phyloP scores from a whole-genome alignment of 768 basidiomycete genomes.

The Leccinum pellstonianum region DNA sequence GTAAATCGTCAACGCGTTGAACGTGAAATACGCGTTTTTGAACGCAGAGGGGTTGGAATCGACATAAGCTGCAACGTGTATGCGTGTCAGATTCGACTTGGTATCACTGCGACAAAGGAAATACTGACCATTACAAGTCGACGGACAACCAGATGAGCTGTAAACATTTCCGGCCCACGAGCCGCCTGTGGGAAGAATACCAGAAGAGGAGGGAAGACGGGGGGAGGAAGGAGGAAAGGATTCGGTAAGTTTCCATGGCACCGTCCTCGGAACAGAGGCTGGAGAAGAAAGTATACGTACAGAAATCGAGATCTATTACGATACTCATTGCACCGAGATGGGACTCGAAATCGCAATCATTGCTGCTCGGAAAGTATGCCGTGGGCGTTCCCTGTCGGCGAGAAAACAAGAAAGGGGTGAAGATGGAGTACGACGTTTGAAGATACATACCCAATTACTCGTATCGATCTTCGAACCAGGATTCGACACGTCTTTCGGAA shows the following conservation, averaged over 20 bases:
- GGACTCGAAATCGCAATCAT: constrained; percentile 52
- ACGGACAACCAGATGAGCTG: constrained; percentile 24
- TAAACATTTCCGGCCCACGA: constrained; percentile 32
- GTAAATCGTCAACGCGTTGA: constrained; percentile 39
- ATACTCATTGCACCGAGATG: constrained; percentile 60
- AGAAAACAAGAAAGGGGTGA: background rate
- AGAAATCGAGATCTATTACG: constrained; percentile 51
- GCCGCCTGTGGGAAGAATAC: constrained; percentile 18
- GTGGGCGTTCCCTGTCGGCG: constrained; percentile 50
- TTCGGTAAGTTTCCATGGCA: background rate
- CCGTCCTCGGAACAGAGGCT: background rate
- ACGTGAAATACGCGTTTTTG: constrained; percentile 40
- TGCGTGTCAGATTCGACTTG: constrained; percentile 13
- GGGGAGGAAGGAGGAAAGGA: background rate
- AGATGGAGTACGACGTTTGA: background rate
- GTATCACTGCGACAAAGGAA: background rate
- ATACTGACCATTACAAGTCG: constrained; percentile 28
- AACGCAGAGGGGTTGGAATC: constrained; percentile 40
- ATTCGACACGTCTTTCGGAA: constrained; percentile 35
- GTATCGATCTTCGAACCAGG: constrained; percentile 20
- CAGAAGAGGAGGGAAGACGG: background rate
- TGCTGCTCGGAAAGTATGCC: constrained; percentile 58
- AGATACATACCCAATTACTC: constrained; percentile 25
- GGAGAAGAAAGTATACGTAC: constrained; percentile 10
- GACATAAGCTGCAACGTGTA: constrained; percentile 26